Percentiles rank a stretch among this genome's conserved stretches.
Conservation (phyloP, 192 early-diverging fungal genomes). For the Backusella parvicylindrica region DNA sequence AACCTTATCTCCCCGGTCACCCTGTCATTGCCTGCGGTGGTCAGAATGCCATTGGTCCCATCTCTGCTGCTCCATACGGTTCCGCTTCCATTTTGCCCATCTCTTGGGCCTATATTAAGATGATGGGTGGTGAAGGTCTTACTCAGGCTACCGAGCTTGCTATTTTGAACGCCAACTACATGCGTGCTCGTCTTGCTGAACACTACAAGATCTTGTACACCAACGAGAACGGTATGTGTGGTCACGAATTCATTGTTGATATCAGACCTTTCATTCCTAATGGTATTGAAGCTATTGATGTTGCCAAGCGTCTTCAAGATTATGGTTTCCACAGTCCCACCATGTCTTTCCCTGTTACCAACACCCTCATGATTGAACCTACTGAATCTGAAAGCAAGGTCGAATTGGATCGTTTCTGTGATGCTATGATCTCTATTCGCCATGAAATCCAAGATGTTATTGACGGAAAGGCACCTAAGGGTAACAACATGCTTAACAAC, state of each 20-base stretch:
- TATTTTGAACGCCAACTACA: conserved; percentile 98
- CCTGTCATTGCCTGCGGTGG: conserved; percentile 75
- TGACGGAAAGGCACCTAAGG: conserved; percentile 79
- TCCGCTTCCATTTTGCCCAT: conserved; percentile 96
- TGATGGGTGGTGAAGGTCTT: conserved; percentile 95
- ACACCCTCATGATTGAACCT: conserved; percentile 99
- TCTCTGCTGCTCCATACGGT: conserved; percentile 96
- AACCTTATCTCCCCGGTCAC: conserved; percentile 91
- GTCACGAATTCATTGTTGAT: conserved; percentile 99
- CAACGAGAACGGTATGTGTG: conserved; percentile 93
- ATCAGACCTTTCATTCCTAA: conserved; percentile 83
- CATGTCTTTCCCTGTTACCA: conserved; percentile 99
- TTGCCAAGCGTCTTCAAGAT: conserved; percentile 98
- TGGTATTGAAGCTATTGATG: conserved; percentile 90
- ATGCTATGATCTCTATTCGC: conserved; percentile 96
- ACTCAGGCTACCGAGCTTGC: conserved; percentile 84
- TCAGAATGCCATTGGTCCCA: conserved; percentile 82
- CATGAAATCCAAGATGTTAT: conserved; percentile 87
- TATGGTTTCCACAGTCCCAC: conserved; percentile 99
- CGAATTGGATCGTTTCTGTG: conserved; percentile 97
- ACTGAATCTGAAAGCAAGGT: conserved; percentile 93
- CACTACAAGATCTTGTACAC: conserved; percentile 94
- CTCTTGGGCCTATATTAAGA: conserved; percentile 98
- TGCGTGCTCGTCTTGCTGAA: conserved; percentile 83
- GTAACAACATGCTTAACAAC: conserved; percentile 83